A percentile compares a stretch with the other conserved stretches of the same genome.
These are phyloP conservation scores for Fusarium guadeloupense DNA, from an alignment of 2,329 filamentous ascomycete species.

Conservation along the genomic window DNA sequence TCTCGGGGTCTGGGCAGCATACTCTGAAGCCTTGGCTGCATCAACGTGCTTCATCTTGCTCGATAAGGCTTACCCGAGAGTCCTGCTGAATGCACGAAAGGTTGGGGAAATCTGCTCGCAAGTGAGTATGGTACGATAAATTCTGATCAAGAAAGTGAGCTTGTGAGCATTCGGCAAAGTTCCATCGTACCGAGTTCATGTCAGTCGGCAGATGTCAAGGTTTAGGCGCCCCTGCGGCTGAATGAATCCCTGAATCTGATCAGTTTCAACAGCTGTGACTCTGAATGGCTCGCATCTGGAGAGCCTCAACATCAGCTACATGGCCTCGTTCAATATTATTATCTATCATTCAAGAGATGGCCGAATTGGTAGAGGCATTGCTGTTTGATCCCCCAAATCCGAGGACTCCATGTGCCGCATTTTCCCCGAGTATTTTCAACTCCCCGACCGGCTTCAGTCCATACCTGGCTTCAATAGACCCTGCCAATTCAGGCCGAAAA, in stretches of 20 bases:
- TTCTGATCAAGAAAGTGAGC: neutral
- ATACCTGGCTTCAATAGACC: neutral
- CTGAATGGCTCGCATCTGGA: constrained; percentile 5
- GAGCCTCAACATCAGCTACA: constrained; percentile 14
- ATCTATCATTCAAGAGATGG: neutral
- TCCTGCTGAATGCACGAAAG: constrained; percentile 22
- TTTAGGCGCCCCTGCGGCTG: neutral
- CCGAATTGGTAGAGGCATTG: neutral
- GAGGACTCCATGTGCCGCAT: constrained; percentile 13
- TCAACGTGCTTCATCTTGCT: constrained; percentile 10
- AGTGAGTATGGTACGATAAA: constrained; percentile 17
- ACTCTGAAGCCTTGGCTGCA: constrained; percentile 33
- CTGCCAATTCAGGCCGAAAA: constrained; percentile 7
- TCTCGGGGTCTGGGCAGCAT: constrained; percentile 1
- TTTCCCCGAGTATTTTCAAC: constrained; percentile 3
- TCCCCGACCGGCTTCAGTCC: constrained; percentile 11
- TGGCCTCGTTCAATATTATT: neutral
- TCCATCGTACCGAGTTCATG: constrained; percentile 24
- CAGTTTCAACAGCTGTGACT: neutral
- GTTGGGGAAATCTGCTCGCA: constrained; percentile 27
- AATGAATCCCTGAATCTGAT: neutral
- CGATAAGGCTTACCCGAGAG: constrained; percentile 24
- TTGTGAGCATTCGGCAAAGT: constrained; percentile 30
- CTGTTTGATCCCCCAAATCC: constrained; percentile 23
- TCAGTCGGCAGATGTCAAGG: constrained; percentile 3